Evolutionary conservation across 2,329 filamentous ascomycete genomes (phyloP).

Genomic region (Colletotrichum eremochloae): DNA sequence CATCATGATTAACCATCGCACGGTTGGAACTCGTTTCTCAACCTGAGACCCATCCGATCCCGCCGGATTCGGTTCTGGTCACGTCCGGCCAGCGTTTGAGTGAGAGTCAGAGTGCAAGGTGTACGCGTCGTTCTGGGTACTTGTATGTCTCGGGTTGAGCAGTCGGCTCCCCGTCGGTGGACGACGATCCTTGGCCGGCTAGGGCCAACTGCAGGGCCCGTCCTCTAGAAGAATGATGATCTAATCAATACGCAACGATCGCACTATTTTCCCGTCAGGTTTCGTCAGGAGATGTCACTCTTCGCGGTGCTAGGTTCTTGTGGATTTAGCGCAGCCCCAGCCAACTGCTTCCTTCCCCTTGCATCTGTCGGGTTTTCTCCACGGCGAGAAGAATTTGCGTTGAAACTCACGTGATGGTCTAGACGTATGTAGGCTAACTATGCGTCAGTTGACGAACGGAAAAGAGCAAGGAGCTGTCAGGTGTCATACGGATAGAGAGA

Average conservation of each 20-base stretch:
- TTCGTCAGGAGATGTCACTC: slow-evolving; percentile 1
- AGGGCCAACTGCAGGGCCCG: slow-evolving; percentile 10
- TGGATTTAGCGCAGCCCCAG: background rate
- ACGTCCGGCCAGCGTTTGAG: background rate
- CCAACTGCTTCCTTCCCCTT: slow-evolving; percentile 15
- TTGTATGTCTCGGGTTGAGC: slow-evolving; percentile 33
- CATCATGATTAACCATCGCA: slow-evolving; percentile 1
- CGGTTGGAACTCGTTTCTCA: slow-evolving; percentile 12
- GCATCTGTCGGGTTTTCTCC: slow-evolving; percentile 16
- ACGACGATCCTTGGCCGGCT: slow-evolving; percentile 30
- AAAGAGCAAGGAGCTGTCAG: background rate
- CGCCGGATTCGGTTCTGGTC: slow-evolving; percentile 15
- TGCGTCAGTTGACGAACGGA: background rate
- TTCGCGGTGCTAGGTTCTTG: slow-evolving; percentile 6
- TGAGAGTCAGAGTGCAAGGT: background rate
- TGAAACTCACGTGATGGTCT: background rate
- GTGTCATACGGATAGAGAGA: background rate
- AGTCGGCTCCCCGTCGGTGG: background rate
- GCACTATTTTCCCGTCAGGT: background rate
- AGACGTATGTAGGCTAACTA: background rate
- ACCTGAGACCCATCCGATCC: slow-evolving; percentile 24
- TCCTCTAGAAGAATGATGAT: slow-evolving; percentile 23
- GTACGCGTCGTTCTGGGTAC: slow-evolving; percentile 21
- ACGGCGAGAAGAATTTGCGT: background rate
- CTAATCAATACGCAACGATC: slow-evolving; percentile 8